These are phyloP conservation scores for Salix udensis DNA, from an alignment of 345 rosid genomes.

Conservation along the genomic window DNA sequence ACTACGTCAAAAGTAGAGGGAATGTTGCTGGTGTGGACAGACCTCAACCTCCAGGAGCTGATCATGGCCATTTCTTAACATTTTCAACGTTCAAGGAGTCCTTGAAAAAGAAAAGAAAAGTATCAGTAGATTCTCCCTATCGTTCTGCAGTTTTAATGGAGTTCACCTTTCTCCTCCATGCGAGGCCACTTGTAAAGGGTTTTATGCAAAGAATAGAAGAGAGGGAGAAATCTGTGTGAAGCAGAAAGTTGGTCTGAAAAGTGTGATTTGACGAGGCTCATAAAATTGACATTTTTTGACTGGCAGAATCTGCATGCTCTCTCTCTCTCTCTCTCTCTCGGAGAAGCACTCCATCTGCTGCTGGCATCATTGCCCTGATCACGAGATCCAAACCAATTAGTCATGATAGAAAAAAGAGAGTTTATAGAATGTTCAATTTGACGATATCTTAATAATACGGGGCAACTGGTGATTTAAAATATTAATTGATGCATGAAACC, in stretches of 20 bases:
- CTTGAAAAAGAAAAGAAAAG: neutral
- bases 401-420: too few relatives aligned
- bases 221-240: neutral
- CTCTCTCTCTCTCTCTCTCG: too few relatives aligned
- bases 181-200: too few relatives aligned
- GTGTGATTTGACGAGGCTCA: slow-evolving; percentile 26
- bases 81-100: slow-evolving; percentile 6
- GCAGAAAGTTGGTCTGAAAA: slow-evolving; percentile 7
- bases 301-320: slow-evolving; percentile 5
- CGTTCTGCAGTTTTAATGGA: neutral
- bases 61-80: slow-evolving; percentile 35
- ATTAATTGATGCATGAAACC: too few relatives aligned
- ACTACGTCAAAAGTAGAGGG: neutral
- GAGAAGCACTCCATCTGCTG: neutral
- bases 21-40: neutral
- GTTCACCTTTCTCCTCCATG: neutral
- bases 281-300: neutral
- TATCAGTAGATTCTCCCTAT: neutral
- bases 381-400: too few relatives aligned
- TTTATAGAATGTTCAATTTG: too few relatives aligned
- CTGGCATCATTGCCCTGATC: too few relatives aligned
- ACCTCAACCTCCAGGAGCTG: slow-evolving; percentile 41
- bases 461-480: too few relatives aligned
- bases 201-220: neutral
- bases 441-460: too few relatives aligned